Base-by-base conservation (phyloP, 139 green algal genomes). In the Astrephomene gubernaculifera region DNA sequence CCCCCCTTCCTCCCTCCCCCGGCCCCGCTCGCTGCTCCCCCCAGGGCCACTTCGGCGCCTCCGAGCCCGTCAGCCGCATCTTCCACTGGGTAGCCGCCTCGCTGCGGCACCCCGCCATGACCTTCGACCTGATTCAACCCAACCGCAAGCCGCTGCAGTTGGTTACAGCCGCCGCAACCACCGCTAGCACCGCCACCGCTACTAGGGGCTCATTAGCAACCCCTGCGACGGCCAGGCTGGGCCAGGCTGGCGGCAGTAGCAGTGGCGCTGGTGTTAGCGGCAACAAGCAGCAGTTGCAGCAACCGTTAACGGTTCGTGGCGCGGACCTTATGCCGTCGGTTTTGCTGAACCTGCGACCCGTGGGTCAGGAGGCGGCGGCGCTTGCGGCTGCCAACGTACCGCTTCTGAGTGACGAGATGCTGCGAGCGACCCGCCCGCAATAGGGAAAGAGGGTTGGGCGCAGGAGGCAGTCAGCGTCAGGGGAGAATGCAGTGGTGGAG, bases 71-170 rank as follows among this genome's bases (percentile, higher is more conserved):
- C 27, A 65, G 71, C 10, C 75, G 87, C 0, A 41, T 97, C 0
- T 94, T 94, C 79, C 89, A 92, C 38, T 97, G 95, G 95, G 86
- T 96, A 25, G 80, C 92, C 7, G 90, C 90, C 60, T 85, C 86
- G n/a, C 69, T 97, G 64, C 73, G 74, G 7, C 44, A 74, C 35
- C 38, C 75, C 39, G 41, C 75, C 57, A 52, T 82, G 27, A 90
- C 71, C 12, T 97, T 93, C 52, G 94, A 96, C 64, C 89, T 97
- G 19, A 86, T 95, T 22, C 71, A 79, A n/a, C 94, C 94, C 19
- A 72, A 79, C 70, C 87, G 92, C 45, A 73, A 85, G 39, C 82
- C 73, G 3, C 74, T 94, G 41, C 27, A 39, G 41, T n/a, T n/a
- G n/a, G n/a, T n/a, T n/a, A n/a, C n/a, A n/a, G n/a, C n/a, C n/a